Base-by-base conservation (phyloP, 192 early-diverging fungal genomes). In the Entomortierella chlamydospora region DNA sequence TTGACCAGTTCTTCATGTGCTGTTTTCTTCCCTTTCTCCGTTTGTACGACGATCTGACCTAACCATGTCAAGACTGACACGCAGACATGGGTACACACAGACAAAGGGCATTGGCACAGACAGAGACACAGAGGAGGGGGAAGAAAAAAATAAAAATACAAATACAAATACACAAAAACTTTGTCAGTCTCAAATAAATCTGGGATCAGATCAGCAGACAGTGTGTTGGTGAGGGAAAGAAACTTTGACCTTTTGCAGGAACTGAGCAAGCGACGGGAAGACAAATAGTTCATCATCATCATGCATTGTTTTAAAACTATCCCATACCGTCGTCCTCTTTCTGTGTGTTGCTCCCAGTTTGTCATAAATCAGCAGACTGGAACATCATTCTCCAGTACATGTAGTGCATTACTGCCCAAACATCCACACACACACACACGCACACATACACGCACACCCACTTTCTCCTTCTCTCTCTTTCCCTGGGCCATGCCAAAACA, bases 21-120 rank as follows among this genome's bases (percentile, higher is more conserved):
- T 50, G 47, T 50, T 17, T 50, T 22, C 20, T 22, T 25, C 31
- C 33, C 51, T 37, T 37, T 30, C 51, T 28, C 29, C 61, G 29
- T 18, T 51, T 64, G 62, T 55, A 37, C 33, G 22, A 55, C 52
- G 6, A 30, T 64, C 20, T 59, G 57, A 59, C 50, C 50, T 52
- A 10, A 52, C 50, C 11, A 52, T 52, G 50, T n/a, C n/a, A n/a
- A n/a, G n/a, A n/a, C n/a, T n/a, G n/a, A 54, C 33, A 58, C 31
- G 34, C 20, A 55, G 28, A 29, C 53, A 55, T 8, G 12, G 9
- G 54, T 8, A 8, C 17, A 8, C 8, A 43, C 42, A 11, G 42
- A 17, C 42, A 8, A 8, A 11, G 42, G 42, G 8, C 42, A 43
- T 43, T 43, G 42, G n/a, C n/a, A n/a, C n/a, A n/a, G n/a, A n/a